Evolutionary conservation across 164 flowering plant species (phyloP), one percentile per base, ranked within the genome.

Genomic region (Vitis amurensis): DNA sequence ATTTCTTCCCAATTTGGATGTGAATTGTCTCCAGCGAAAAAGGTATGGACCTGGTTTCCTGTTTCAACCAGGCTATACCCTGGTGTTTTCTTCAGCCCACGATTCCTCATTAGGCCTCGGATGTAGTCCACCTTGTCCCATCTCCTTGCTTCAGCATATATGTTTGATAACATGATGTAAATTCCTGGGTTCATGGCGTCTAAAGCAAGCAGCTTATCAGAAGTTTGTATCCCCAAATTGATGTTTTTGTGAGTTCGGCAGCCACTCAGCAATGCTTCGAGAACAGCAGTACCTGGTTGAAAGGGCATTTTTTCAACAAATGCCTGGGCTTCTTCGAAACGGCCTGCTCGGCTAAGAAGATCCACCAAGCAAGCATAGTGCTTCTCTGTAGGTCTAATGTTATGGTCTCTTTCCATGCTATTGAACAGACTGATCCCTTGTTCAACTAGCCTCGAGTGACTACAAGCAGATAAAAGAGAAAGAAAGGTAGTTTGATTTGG

Each of bases 371-470:
- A 37, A 6, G 86, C 82, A 58, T 81, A 81, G 55, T 79, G 87
- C 64, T 83, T 83, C 61, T 81, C 79, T 9, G 58, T 71, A 11
- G 80, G 82, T 63, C 9, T 66, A 11, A 81, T 69, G 15, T 66
- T 67, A 47, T 73, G 81, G 64, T 73, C 74, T 63, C 29, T 70
- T 30, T 63, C 59, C 83, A 83, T 77, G 63, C 68, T 44, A 15
- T 66, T 48, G 56, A 81, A 83, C 63, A 81, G 67, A 16, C 29
- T 23, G 15, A 68, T 66, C 51, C 84, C 83, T 56, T 83, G 79
- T 71, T 81, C 74, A 30, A 83, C 84, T 17, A 83, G 77, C 15
- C 84, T 84, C 4, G 84, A 79, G 70, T 83, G 87, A 70, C 83
- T 83, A 58, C 84, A 83, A 31, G 87, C 84, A 19, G 87, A 65